A percentile compares a stretch with the other conserved stretches of the same genome.
Conservation (phyloP, 176 grass and related monocot genomes). For the Carex cristatella region DNA sequence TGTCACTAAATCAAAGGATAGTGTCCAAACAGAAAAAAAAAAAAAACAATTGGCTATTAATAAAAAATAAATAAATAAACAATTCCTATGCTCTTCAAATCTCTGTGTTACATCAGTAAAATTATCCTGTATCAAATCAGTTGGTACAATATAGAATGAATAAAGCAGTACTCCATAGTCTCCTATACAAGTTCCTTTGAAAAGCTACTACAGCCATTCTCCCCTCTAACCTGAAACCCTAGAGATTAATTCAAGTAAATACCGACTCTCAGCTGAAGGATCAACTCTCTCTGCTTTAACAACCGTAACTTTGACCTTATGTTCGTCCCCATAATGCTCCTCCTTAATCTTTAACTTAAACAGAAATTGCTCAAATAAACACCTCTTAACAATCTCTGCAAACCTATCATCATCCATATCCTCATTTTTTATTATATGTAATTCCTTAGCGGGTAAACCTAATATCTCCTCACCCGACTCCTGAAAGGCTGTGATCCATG, state of each 20-base stretch:
- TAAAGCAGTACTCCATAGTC: neutral
- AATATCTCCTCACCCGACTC: constrained; percentile 70
- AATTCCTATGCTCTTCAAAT: neutral
- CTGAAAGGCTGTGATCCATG: constrained; percentile 82
- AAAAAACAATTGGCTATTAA: neutral
- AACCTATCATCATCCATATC: constrained; percentile 41
- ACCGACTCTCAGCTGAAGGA: constrained; percentile 60
- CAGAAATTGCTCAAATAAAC: constrained; percentile 53
- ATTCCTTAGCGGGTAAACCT: constrained; percentile 59
- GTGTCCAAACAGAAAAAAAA: neutral
- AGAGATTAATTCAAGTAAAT: constrained; percentile 53
- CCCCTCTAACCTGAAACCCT: constrained; percentile 3
- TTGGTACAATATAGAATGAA: neutral
- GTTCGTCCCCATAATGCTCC: constrained; percentile 65
- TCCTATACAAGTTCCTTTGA: neutral
- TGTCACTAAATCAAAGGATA: too few relatives aligned
- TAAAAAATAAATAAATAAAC: neutral
- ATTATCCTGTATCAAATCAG: neutral
- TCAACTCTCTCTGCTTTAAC: constrained; percentile 66
- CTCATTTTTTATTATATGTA: constrained; percentile 43
- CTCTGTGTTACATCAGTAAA: neutral
- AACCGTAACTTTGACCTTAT: constrained; percentile 60
- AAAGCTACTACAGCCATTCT: neutral
- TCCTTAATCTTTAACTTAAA: constrained; percentile 90
- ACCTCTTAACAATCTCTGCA: constrained; percentile 37